phyloP scores from a whole-genome alignment of 2,329 filamentous ascomycete species.

The Sporothrix dimorphospora region DNA sequence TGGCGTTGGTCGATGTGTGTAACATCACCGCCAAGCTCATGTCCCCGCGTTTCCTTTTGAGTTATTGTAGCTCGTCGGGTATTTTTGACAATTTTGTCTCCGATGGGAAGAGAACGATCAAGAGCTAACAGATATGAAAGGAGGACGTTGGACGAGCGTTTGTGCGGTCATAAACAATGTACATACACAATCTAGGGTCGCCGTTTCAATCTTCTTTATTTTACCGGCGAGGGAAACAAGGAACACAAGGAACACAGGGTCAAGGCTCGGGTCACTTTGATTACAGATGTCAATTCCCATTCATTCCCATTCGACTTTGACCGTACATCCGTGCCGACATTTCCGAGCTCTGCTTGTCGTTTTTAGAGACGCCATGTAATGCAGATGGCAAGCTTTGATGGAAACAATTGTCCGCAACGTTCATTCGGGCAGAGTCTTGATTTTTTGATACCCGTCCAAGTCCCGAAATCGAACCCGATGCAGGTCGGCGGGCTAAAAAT shows the following conservation, averaged over 20 bases:
- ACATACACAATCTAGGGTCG: background rate
- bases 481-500: background rate
- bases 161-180: background rate
- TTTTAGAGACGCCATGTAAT: background rate
- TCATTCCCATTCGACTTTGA: too few relatives aligned
- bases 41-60: background rate
- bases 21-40: background rate
- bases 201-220: background rate
- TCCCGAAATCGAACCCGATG: background rate
- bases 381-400: too few relatives aligned
- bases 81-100: background rate
- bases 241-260: background rate
- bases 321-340: background rate
- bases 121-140: too few relatives aligned
- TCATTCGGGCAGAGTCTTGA: background rate
- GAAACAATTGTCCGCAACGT: too few relatives aligned
- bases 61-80: background rate
- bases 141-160: too few relatives aligned
- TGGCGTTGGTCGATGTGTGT: background rate
- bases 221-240: background rate
- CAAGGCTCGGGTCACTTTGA: too few relatives aligned
- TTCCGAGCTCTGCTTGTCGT: background rate
- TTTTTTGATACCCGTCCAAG: background rate
- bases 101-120: background rate
- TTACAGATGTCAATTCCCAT: too few relatives aligned